These are phyloP conservation scores for Scheffersomyces stambukii DNA, from an alignment of 1,139 yeast genomes.

Conservation along the genomic window DNA sequence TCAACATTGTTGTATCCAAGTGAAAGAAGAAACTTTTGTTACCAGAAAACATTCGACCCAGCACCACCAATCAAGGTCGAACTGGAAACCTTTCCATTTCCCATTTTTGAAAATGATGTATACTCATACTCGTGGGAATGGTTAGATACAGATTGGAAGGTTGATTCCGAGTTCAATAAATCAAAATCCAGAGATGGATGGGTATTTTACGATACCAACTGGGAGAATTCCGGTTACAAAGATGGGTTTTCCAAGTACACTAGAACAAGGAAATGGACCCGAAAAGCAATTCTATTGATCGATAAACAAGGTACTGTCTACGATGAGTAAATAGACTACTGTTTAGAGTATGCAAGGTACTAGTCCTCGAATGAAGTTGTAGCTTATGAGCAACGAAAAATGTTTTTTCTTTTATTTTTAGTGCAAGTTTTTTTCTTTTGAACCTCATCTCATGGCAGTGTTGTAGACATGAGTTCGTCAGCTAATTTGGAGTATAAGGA, in stretches of 20 bases:
- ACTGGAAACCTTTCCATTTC: constrained; percentile 48
- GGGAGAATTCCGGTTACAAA: constrained; percentile 37
- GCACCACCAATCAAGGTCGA: constrained; percentile 27
- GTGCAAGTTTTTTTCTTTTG: background rate
- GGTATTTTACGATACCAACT: constrained; percentile 49
- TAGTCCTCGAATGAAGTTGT: no score
- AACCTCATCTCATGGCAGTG: background rate
- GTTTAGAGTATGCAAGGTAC: background rate
- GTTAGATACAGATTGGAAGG: constrained; percentile 48
- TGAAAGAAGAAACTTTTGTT: constrained; percentile 49
- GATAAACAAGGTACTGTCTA: constrained; percentile 33
- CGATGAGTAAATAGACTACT: constrained; percentile 18
- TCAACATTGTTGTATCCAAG: constrained; percentile 45
- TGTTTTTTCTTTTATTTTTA: no score
- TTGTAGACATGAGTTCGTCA: constrained; percentile 21
- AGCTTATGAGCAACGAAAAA: no score
- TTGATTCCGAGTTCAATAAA: constrained; percentile 38
- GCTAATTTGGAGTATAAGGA: constrained; percentile 20
- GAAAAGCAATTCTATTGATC: constrained; percentile 44
- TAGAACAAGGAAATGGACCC: constrained; percentile 46
- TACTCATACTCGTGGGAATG: constrained; percentile 51
- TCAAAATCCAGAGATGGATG: constrained; percentile 43
- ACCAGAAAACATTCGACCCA: constrained; percentile 32
- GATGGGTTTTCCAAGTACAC: constrained; percentile 53
- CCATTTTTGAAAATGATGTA: constrained; percentile 39